phyloP scores from a whole-genome alignment of 352 stramenopile species.

The Blastocystis sp. region DNA sequence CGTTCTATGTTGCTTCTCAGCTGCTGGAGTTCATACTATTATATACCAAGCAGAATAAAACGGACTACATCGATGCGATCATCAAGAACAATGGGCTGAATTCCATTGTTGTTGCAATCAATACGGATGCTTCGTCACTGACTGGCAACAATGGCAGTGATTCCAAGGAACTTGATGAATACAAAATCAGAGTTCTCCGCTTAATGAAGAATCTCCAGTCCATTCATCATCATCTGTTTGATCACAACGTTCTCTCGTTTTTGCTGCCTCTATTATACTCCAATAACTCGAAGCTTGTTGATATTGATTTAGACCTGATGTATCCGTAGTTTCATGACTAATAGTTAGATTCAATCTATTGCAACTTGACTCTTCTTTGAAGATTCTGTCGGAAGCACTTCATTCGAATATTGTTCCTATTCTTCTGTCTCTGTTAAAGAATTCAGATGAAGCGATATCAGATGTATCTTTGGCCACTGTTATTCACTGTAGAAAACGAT shows the following conservation, averaged over 20 bases:
- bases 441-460: neutral
- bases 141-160: neutral
- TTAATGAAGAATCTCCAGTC: neutral
- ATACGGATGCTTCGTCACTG: neutral
- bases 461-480: neutral
- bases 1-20: neutral
- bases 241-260: neutral
- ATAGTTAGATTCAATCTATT: neutral
- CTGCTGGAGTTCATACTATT: neutral
- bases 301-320: neutral
- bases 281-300: neutral
- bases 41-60: neutral
- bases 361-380: neutral
- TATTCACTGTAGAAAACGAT: neutral
- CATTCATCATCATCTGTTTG: neutral
- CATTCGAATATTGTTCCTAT: neutral
- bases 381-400: neutral
- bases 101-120: neutral
- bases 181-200: neutral
- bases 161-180: neutral
- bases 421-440: neutral
- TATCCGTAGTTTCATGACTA: neutral
- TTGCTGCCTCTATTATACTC: neutral
- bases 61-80: neutral
- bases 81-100: neutral